phyloP scores from a whole-genome alignment of 345 rosid genomes.

The Triadica sebifera region DNA sequence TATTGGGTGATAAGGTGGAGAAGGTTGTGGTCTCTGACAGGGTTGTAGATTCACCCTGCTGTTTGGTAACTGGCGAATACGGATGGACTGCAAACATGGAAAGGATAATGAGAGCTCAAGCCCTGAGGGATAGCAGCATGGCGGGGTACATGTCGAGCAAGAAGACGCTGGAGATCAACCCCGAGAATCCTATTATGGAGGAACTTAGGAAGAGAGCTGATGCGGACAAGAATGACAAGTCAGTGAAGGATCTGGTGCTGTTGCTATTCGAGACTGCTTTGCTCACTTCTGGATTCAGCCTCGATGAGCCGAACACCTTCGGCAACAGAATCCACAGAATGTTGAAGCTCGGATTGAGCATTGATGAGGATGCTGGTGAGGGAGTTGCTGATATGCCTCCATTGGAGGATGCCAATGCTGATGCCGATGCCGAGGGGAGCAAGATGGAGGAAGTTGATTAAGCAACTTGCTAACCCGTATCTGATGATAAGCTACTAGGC shows the following conservation, averaged over 20 bases:
- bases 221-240: constrained; percentile 77
- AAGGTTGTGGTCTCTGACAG: constrained; percentile 86
- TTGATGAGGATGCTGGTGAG: constrained; percentile 71
- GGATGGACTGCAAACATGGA: constrained; percentile 96
- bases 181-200: constrained; percentile 79
- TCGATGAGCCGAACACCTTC: constrained; percentile 84
- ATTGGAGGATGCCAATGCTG: constrained; percentile 68
- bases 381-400: constrained; percentile 74
- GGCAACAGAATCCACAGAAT: constrained; percentile 87
- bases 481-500: too few relatives aligned
- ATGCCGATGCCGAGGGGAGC: constrained; percentile 69
- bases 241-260: constrained; percentile 81
- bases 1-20: constrained; percentile 71
- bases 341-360: constrained; percentile 79
- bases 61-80: constrained; percentile 79
- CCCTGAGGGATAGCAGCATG: constrained; percentile 82
- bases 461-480: too few relatives aligned
- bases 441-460: constrained; percentile 96
- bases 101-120: constrained; percentile 88
- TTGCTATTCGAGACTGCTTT: constrained; percentile 76
- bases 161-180: constrained; percentile 93
- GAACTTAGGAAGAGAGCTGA: constrained; percentile 88
- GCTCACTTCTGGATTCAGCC: constrained; percentile 86
- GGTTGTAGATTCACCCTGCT: constrained; percentile 84
- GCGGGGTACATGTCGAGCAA: constrained; percentile 83